These are phyloP conservation scores for Aspergillus sp. DNA, from an alignment of 2,329 filamentous ascomycete species.

Conservation along the genomic window DNA sequence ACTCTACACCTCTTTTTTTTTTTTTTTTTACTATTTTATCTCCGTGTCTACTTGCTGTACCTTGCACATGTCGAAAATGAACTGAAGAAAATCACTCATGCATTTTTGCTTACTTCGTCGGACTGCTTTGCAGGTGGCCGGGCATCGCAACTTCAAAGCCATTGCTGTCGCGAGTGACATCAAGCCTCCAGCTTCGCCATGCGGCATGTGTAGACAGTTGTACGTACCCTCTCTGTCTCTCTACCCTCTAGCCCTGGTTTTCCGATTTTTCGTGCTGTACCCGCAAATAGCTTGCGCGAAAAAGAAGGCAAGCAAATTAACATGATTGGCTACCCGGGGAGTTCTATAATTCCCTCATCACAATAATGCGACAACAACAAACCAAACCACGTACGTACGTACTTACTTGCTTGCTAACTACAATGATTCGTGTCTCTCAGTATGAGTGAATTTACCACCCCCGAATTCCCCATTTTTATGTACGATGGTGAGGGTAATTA, in stretches of 20 bases:
- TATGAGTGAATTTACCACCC: conserved; percentile 73
- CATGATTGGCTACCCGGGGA: not conserved
- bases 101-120: conserved; percentile 6
- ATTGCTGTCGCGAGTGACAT: conserved; percentile 85
- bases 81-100: conserved; percentile 1
- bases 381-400: too few relatives aligned
- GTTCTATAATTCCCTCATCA: too few relatives aligned
- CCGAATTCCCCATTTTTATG: conserved; percentile 82
- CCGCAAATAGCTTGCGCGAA: too few relatives aligned
- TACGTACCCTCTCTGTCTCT: conserved; percentile 38
- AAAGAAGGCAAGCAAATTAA: not conserved
- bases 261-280: too few relatives aligned
- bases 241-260: not conserved
- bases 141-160: conserved; percentile 66
- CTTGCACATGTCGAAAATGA: not conserved
- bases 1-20: conserved; percentile 7
- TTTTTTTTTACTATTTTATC: not conserved
- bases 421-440: conserved; percentile 21
- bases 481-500: conserved; percentile 78
- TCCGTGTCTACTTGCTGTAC: not conserved
- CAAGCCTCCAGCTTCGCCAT: conserved; percentile 67
- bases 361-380: too few relatives aligned
- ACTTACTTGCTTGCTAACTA: conserved; percentile 9
- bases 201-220: conserved; percentile 96
- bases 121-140: conserved; percentile 39